Evolutionary conservation across 2,329 filamentous ascomycete genomes (phyloP), one percentile per base, ranked within the genome.

Genomic region (Nannizziopsis barbatae): DNA sequence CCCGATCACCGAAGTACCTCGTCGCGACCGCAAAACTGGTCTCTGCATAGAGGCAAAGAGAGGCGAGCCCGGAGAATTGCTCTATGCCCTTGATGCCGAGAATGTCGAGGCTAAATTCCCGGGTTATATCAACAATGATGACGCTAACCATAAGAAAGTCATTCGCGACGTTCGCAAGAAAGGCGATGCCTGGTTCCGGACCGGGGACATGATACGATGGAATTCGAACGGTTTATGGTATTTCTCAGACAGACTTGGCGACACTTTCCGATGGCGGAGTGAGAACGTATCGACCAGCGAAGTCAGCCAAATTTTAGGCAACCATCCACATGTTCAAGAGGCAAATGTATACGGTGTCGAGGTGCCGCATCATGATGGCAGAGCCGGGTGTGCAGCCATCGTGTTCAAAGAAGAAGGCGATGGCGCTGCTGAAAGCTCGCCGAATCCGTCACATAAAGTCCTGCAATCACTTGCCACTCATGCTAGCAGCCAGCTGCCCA

Each of bases 301-400:
- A 64, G 88, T 94, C 14, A 77, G 82, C n/a, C 78, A 88, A 60
- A 78, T 79, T 0, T 65, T 95, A 0, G 82, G 84, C 11, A 66
- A 71, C 0, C 83, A 88, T 60, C 71, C 80, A 0, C 70, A 71
- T 1, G 73, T 94, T 11, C 70, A 75, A 30, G 87, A 94, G 67
- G 83, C 85, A 30, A 93, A 93, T 57, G 87, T 94, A 22, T 94
- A 93, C 59, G 87, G 87, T 33, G 84, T 94, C 2, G 65, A 79
- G 37, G 66, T 94, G 6, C 87, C 87, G 0, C 74, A 84, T 55
- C 86, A 93, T 60, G 87, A 94, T 58, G 87, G 87, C 14, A 75
- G 86, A 20, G 86, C 86, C 0, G 88, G 88, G 1, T 94, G 88
- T 57, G 87, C 81, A 0, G 83, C 85, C 5, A 65, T 93, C 1